Base-by-base conservation (phyloP, 495 filamentous ascomycete genomes). In the Penicillium coffeae region DNA sequence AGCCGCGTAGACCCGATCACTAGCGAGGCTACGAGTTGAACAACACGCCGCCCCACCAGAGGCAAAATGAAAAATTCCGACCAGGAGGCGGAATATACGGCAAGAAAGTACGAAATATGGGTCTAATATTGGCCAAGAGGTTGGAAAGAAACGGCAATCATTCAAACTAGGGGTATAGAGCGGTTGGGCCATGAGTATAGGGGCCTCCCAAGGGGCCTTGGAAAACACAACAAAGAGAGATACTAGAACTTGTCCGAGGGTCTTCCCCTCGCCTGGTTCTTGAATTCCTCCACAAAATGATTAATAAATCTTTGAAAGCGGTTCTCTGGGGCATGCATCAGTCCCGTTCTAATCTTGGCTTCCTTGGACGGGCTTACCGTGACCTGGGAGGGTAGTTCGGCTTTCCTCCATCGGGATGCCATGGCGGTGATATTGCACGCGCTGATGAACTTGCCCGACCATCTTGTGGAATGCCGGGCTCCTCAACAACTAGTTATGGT, bases 381-480 rank as follows among this genome's bases (percentile, higher is more conserved):
- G 59, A 8, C 59, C 60, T 21, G 82, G 74, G 35, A 79, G 69
- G 15, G 75, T 73, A 12, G 78, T 82, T 30, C 79, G 78, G 30
- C 78, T 73, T 50, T 81, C 75, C 45, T 79, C 73, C n/a, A 74
- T 71, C 51, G 82, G 78, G 46, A 75, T 66, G 14, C 80, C 79
- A 55, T 80, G 72, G 22, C 61, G 68, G 33, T 74, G 38, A 37
- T 77, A 71, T 38, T 78, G 74, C 21, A 85, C 61, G 34, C 67
- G 71, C 36, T 75, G 72, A 59, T 85, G 77, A 13, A 84, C 65
- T 50, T 59, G 62, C 14, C 74, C 69, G n/a, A 85, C 83, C 45
- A 66, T 68, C 10, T 76, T 69, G 58, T 85, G 83, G 60, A 84
- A 86, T 32, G 72, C 57, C 3, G 76, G 78, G 58, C 82, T 85